phyloP scores from a whole-genome alignment of 306 rosid genomes.

The Luffa acutangula region DNA sequence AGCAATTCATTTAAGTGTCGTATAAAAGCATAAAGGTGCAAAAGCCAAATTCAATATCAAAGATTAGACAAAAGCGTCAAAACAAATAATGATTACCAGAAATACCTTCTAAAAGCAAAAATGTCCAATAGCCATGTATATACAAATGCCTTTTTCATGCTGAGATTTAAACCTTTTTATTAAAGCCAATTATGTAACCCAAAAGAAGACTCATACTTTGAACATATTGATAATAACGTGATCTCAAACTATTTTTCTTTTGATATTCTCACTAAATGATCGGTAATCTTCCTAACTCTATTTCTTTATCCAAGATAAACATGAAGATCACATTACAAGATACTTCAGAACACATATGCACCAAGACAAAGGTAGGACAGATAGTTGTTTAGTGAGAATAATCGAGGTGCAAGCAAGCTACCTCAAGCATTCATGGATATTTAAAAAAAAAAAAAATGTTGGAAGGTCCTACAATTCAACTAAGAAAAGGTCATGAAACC shows the following conservation, averaged over 20 bases:
- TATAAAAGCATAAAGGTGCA: background rate
- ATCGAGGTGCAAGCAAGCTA: too few species aligned
- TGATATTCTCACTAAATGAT: background rate
- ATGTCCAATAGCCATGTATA: too few species aligned
- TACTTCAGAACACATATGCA: background rate
- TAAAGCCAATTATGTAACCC: background rate
- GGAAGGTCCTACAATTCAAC: background rate
- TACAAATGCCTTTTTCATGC: background rate
- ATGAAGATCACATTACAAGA: background rate
- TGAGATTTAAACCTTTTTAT: background rate
- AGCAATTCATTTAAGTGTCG: background rate
- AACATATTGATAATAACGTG: background rate
- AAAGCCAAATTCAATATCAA: background rate
- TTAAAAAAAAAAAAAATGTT: background rate
- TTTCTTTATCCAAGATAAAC: background rate
- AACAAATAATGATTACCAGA: background rate
- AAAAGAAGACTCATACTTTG: background rate
- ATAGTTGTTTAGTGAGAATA: too few species aligned
- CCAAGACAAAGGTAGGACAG: background rate
- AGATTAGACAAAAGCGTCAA: background rate
- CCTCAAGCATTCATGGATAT: too few species aligned
- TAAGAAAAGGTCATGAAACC: background rate
- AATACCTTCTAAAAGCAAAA: background rate
- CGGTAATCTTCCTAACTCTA: background rate
- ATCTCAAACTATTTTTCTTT: background rate